Conservation (phyloP, 305 asterid genomes). For the Fraxinus albicans region DNA sequence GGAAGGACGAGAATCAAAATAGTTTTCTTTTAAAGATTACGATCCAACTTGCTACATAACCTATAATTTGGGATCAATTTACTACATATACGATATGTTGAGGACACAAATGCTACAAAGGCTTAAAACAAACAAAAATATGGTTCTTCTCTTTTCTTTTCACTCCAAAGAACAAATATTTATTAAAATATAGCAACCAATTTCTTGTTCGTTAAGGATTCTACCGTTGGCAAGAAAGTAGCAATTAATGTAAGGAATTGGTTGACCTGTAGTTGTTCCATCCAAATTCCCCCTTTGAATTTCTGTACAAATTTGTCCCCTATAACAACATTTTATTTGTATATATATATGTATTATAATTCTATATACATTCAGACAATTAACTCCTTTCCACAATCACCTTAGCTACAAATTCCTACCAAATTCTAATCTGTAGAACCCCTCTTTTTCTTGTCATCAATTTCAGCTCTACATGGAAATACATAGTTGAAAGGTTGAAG, state of each 20-base stretch:
- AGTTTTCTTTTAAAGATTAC: too few species aligned
- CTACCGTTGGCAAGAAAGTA: background rate
- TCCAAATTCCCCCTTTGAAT: background rate
- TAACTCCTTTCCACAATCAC: background rate
- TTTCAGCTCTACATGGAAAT: background rate
- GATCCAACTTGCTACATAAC: background rate
- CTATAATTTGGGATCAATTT: too few species aligned
- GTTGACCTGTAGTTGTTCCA: background rate
- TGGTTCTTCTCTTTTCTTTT: background rate
- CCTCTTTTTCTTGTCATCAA: background rate
- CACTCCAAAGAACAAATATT: background rate
- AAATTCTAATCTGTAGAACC: background rate
- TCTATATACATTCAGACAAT: background rate
- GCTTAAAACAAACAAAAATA: background rate
- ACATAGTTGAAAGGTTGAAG: background rate
- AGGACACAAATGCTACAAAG: background rate
- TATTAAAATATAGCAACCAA: background rate
- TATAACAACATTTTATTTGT: background rate
- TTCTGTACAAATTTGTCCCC: background rate
- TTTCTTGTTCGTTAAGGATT: background rate
- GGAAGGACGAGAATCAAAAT: background rate
- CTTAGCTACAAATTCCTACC: background rate
- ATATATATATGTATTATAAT: background rate
- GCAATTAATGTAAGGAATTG: background rate
- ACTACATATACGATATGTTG: background rate